Evolutionary conservation across 2,329 filamentous ascomycete genomes (phyloP).

Genomic region (Colletotrichum eremochloae): DNA sequence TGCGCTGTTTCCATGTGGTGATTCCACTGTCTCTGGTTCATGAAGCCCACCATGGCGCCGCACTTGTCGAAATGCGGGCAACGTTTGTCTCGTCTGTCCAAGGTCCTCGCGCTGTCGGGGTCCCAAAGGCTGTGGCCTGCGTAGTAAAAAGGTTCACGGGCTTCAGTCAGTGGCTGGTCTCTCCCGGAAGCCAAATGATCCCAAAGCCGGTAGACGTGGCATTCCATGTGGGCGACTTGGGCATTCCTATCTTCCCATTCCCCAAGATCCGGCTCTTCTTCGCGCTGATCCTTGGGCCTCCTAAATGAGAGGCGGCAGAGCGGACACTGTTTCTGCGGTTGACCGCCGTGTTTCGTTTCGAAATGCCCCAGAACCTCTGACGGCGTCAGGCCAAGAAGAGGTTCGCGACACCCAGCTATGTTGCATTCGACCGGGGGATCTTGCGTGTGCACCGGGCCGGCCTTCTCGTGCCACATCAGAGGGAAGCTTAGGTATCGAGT

Average conservation of each 20-base stretch:
- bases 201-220: constrained; percentile 43
- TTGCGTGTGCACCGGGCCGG: constrained; percentile 16
- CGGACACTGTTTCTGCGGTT: constrained; percentile 32
- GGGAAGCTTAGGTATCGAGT: constrained; percentile 25
- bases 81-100: constrained; percentile 42
- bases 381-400: constrained; percentile 38
- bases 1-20: constrained; percentile 37
- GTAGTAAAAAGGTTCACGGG: constrained; percentile 31
- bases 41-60: constrained; percentile 42
- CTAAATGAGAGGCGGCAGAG: constrained; percentile 39
- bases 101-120: constrained; percentile 28
- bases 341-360: constrained; percentile 34
- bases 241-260: constrained; percentile 14
- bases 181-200: constrained; percentile 16
- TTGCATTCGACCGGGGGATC: constrained; percentile 40
- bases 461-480: constrained; percentile 38
- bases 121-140: constrained; percentile 39
- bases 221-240: constrained; percentile 42
- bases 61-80: constrained; percentile 42
- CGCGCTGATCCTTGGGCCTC: constrained; percentile 18
- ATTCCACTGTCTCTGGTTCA: constrained; percentile 41
- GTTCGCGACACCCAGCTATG: constrained; percentile 24
- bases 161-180: neutral
- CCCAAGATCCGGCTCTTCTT: neutral
- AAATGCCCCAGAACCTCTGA: constrained; percentile 40